Percentiles rank a stretch among this genome's conserved stretches.
phyloP scores from a whole-genome alignment of 2,329 filamentous ascomycete genomes.

The Colletotrichum sp. region DNA sequence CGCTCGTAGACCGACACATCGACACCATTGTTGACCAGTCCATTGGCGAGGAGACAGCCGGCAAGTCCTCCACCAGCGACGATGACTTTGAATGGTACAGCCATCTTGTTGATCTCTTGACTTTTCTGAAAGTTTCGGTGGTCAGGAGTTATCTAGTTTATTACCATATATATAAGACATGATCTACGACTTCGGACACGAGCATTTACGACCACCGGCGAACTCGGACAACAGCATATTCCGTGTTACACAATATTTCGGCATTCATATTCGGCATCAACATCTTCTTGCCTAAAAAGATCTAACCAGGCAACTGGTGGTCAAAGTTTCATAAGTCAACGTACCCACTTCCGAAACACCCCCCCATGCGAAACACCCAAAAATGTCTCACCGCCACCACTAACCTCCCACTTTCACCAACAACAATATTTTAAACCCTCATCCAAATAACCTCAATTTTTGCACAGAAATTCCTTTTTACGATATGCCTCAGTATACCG shows the following conservation, averaged over 20 bases:
- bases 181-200: not conserved
- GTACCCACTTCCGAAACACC: no score
- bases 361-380: no score
- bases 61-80: not conserved
- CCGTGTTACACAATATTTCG: not conserved
- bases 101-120: not conserved
- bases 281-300: not conserved
- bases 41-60: not conserved
- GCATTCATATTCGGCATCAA: not conserved
- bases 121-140: no score
- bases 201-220: not conserved
- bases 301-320: not conserved
- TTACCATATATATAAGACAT: not conserved
- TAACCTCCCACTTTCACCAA: no score
- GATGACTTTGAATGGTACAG: not conserved
- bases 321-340: not conserved
- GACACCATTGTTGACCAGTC: not conserved
- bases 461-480: no score
- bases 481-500: no score
- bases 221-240: not conserved
- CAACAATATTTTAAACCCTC: no score
- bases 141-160: not conserved
- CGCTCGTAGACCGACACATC: not conserved
- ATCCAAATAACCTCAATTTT: no score
- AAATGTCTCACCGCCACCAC: no score